A percentile compares a stretch with the other conserved stretches of the same genome.
phyloP scores from a whole-genome alignment of 495 filamentous ascomycete genomes.

The Penicillium fimorum region DNA sequence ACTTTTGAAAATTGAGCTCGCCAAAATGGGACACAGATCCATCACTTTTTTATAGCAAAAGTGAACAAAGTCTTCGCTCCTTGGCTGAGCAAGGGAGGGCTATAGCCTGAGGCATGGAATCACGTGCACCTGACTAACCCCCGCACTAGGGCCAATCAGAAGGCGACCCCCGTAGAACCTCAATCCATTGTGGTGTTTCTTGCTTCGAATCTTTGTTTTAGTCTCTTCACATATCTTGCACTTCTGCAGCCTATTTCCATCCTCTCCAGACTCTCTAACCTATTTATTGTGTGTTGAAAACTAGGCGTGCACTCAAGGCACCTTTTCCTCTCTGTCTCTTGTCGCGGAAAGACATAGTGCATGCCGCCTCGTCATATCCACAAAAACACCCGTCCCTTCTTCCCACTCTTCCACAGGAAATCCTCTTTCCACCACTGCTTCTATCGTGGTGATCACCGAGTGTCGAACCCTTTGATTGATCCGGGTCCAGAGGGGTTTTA shows the following conservation, averaged over 20 bases:
- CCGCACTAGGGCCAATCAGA: conserved; percentile 19
- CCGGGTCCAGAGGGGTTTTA: conserved; percentile 14
- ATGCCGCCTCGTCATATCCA: conserved; percentile 43
- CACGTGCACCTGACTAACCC: conserved; percentile 16
- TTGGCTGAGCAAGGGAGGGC: background rate
- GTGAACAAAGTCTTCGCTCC: too few species aligned
- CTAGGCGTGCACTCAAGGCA: conserved; percentile 29
- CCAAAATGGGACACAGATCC: background rate
- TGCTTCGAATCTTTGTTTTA: conserved; percentile 20
- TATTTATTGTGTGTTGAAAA: conserved; percentile 13
- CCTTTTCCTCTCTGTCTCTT: conserved; percentile 29
- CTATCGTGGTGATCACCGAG: conserved; percentile 24
- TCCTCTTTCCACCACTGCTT: conserved; percentile 24
- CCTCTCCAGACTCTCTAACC: conserved; percentile 1
- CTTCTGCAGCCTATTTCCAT: conserved; percentile 7
- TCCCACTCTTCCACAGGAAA: conserved; percentile 25
- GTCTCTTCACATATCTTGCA: conserved; percentile 13
- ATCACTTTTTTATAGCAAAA: background rate
- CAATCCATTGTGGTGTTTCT: conserved; percentile 19
- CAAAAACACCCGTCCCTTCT: conserved; percentile 41
- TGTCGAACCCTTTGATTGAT: conserved; percentile 14
- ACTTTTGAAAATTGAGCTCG: background rate
- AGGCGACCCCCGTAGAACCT: conserved; percentile 17
- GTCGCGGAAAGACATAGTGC: conserved; percentile 37
- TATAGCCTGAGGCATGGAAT: conserved; percentile 12